Evolutionary conservation across 257 asterid species (phyloP), one percentile per base, ranked within the genome.

Genomic region (Haberlea rhodopensis): DNA sequence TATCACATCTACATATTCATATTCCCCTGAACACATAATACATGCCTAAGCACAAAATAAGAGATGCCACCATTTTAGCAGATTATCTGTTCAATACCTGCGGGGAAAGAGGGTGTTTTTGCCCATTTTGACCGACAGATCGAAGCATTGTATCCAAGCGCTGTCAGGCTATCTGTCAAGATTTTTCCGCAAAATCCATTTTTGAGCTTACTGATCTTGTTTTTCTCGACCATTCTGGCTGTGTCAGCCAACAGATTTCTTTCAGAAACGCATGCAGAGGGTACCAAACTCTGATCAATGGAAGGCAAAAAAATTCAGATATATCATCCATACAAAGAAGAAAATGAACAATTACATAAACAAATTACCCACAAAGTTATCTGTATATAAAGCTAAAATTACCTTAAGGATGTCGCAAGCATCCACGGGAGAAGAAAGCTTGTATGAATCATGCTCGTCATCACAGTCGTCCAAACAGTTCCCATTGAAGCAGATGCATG

Each of bases 91-190:
- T 54, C 8, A 6, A 8, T 81, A 88, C 95, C 95, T 9, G 96
- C 88, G 28, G 91, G 88, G 27, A 57, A 67, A 60, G 82, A 71
- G 62, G 90, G 57, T 61, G 88, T 57, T 71, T 84, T 85, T 15
- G 84, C 90, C 96, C 99, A 92, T 59, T 83, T 87, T 2, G 95
- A 89, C 66, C 78, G 84, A 88, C 99, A 90, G 81, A 84, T 76
- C 6, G 99, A 80, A 66, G 96, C 96, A 66, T 85, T 73, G 72
- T 89, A 90, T 20, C 97, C 97, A 16, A 80, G 68, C 73, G 84
- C 82, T 5, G 74, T 20, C 10, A 92, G 91, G 10, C 85, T 87
- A 68, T 89, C 91, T n/a, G 77, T 76, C 25, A 92, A 89, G 19
- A 61, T 60, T 74, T 85, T 77, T 71, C 82, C 70, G 72, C 84